Evolutionary conservation across 108 stramenopile species (phyloP).

Genomic region (Schizochytrium sp.): DNA sequence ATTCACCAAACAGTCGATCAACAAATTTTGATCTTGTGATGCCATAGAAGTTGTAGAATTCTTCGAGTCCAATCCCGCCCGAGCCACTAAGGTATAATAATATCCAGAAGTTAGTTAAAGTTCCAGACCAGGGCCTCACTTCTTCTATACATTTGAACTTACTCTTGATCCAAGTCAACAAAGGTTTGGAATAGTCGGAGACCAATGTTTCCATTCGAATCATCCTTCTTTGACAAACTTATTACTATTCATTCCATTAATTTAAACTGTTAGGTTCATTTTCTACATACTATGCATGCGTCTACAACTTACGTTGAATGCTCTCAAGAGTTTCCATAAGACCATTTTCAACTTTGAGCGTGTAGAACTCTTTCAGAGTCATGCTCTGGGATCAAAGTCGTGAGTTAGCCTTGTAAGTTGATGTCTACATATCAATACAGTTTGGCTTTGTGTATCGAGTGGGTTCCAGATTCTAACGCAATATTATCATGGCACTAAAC

Average conservation of each 20-base stretch:
- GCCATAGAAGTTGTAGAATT: conserved; percentile 12
- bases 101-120: not conserved
- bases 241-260: not conserved
- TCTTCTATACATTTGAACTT: not conserved
- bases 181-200: not conserved
- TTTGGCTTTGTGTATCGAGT: not conserved
- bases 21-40: not conserved
- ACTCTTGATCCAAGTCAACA: not conserved
- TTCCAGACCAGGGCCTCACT: not conserved
- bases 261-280: not conserved
- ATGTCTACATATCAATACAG: too few relatives aligned
- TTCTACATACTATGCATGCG: not conserved
- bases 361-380: conserved; percentile 39
- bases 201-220: not conserved
- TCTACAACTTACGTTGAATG: not conserved
- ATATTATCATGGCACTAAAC: not conserved
- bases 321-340: conserved; percentile 39
- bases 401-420: not conserved
- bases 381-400: not conserved
- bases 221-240: not conserved
- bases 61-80: not conserved
- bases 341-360: conserved; percentile 27
- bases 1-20: conserved; percentile 37
- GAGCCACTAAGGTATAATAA: not conserved
- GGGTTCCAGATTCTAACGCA: too few relatives aligned